These are phyloP conservation scores for Pterocarpus santalinus DNA, from an alignment of 306 rosid species.

Conservation along the genomic window DNA sequence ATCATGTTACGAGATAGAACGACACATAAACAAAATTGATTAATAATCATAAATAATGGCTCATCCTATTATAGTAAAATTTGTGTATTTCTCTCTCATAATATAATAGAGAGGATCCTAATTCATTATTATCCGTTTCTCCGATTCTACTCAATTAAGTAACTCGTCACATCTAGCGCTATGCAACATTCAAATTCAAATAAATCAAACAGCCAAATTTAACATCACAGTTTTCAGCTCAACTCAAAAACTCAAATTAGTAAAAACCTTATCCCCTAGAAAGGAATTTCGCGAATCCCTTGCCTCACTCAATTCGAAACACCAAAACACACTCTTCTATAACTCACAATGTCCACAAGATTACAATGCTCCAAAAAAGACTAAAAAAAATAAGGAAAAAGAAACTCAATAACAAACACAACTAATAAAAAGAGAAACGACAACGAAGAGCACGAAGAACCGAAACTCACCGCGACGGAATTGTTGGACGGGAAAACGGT, in stretches of 20 bases:
- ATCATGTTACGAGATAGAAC: too few species aligned
- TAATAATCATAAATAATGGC: too few species aligned
- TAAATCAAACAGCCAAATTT: neutral
- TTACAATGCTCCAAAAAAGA: neutral
- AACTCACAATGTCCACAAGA: constrained; percentile 10
- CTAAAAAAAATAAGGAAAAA: too few species aligned
- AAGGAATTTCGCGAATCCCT: neutral
- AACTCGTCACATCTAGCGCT: too few species aligned
- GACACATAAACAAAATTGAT: too few species aligned
- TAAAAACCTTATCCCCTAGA: neutral
- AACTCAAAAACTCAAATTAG: constrained; percentile 29
- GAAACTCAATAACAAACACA: constrained; percentile 12
- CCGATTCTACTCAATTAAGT: neutral
- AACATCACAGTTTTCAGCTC: neutral
- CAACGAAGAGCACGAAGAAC: neutral
- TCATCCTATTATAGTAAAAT: too few species aligned
- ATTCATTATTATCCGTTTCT: neutral
- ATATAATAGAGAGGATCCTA: too few species aligned
- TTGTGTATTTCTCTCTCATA: too few species aligned
- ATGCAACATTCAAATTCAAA: too few species aligned
- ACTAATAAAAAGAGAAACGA: neutral
- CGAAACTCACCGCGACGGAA: constrained; percentile 54
- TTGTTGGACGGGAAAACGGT: constrained; percentile 40
- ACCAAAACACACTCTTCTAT: neutral
- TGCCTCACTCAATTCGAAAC: neutral